phyloP scores from a whole-genome alignment of 148 eudicot genomes.

The Pouteria glomerata region DNA sequence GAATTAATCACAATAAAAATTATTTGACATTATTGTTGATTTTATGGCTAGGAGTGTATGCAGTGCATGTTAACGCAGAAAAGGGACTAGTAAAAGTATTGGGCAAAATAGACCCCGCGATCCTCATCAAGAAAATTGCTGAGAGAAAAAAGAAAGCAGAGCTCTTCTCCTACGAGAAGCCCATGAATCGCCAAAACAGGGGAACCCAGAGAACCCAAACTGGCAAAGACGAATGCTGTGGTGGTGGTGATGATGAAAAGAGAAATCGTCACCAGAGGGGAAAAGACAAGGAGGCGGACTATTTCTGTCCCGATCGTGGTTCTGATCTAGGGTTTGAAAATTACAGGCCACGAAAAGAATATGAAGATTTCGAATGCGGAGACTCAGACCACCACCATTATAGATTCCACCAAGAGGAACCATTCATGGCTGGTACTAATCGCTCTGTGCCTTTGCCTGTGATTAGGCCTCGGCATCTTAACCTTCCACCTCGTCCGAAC shows the following conservation, averaged over 20 bases:
- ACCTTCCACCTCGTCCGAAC: too few relatives aligned
- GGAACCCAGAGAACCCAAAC: not conserved
- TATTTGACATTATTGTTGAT: not conserved
- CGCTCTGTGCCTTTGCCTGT: not conserved
- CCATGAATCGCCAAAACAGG: not conserved
- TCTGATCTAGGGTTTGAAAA: not conserved
- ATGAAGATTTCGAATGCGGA: not conserved
- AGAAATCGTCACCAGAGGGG: not conserved
- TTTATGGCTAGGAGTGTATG: not conserved
- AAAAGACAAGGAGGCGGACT: not conserved
- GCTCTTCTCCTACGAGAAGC: conserved; percentile 5
- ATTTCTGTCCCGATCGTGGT: not conserved
- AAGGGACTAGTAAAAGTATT: conserved; percentile 5
- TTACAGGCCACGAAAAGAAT: not conserved
- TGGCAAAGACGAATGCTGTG: not conserved
- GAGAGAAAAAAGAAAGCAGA: not conserved
- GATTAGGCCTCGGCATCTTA: too few relatives aligned
- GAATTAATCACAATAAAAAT: too few relatives aligned
- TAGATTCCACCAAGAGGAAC: not conserved
- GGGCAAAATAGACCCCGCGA: not conserved
- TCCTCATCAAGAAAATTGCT: not conserved
- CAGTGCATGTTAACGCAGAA: not conserved
- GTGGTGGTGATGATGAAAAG: not conserved
- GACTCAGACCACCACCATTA: not conserved
- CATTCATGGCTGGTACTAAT: not conserved